Evolutionary conservation across 2,329 filamentous ascomycete genomes (phyloP).

Genomic region (Aspergillus pseudoglaucus): DNA sequence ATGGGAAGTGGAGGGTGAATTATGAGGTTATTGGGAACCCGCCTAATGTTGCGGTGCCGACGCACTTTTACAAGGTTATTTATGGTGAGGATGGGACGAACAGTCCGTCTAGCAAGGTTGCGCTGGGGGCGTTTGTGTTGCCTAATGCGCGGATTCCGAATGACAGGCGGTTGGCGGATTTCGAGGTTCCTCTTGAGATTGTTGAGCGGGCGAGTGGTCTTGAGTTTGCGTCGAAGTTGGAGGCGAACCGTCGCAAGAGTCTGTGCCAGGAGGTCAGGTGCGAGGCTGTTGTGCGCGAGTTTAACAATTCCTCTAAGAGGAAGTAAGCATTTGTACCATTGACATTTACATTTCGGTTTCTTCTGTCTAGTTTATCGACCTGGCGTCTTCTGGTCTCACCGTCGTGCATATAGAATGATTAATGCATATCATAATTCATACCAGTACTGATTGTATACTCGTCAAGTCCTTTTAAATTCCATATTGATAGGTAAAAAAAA

Average conservation of each 20-base stretch:
- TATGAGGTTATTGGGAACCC: conserved; percentile 95
- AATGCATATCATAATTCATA: too few species aligned
- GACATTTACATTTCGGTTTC: background rate
- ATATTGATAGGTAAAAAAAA: background rate
- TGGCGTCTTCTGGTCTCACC: background rate
- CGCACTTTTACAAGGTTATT: conserved; percentile 99
- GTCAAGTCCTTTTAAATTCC: too few species aligned
- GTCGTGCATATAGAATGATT: background rate
- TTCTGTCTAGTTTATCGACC: background rate
- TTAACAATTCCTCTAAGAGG: conserved; percentile 36
- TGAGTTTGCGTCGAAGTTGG: conserved; percentile 80
- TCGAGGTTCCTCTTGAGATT: conserved; percentile 89
- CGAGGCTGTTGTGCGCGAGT: conserved; percentile 77
- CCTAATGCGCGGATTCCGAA: conserved; percentile 88
- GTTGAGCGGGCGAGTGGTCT: conserved; percentile 88
- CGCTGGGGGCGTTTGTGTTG: conserved; percentile 87
- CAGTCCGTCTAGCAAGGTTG: conserved; percentile 62
- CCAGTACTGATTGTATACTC: too few species aligned
- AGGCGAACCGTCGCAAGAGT: conserved; percentile 63
- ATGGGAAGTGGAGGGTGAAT: conserved; percentile 90
- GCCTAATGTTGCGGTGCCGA: conserved; percentile 90
- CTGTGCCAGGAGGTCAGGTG: conserved; percentile 85
- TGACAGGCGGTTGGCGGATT: conserved; percentile 77
- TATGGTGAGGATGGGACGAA: conserved; percentile 76
- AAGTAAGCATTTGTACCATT: conserved; percentile 9